Conservation (phyloP, 352 stramenopile species). For the Phytopythium helicoides region DNA sequence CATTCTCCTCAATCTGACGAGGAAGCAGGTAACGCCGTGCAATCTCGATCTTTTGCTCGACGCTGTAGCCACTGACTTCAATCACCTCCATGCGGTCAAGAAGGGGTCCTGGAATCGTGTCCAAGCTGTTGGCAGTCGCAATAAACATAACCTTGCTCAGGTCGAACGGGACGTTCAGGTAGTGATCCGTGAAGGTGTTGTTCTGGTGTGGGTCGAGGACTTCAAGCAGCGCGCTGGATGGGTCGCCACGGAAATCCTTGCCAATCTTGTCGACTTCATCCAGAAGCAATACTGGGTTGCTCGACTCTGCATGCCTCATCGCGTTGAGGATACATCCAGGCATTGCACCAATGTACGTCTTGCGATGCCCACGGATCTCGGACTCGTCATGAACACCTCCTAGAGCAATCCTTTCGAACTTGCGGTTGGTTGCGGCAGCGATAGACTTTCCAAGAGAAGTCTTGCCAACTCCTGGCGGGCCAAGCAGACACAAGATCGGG, state of each 20-base stretch:
- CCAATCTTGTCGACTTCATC: constrained; percentile 89
- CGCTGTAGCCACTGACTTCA: constrained; percentile 75
- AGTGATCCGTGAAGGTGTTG: constrained; percentile 85
- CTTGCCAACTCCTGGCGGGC: constrained; percentile 82
- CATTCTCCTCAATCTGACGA: constrained; percentile 75
- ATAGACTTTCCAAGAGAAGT: constrained; percentile 84
- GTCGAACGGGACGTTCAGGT: constrained; percentile 86
- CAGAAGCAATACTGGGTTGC: constrained; percentile 77
- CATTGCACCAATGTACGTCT: constrained; percentile 89
- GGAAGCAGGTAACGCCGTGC: constrained; percentile 73
- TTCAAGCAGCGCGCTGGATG: constrained; percentile 72
- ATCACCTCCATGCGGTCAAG: constrained; percentile 87
- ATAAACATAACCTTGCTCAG: constrained; percentile 84
- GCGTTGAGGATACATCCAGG: constrained; percentile 81
- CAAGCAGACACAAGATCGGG: constrained; percentile 87
- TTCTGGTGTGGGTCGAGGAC: constrained; percentile 88
- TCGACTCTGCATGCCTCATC: constrained; percentile 66
- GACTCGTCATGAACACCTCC: constrained; percentile 82
- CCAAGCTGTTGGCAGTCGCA: constrained; percentile 81
- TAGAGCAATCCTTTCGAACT: constrained; percentile 75
- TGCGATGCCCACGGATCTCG: constrained; percentile 82
- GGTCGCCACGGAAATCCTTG: constrained; percentile 68
- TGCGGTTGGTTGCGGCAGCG: constrained; percentile 64
- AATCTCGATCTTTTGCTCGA: constrained; percentile 85
- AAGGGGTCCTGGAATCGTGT: constrained; percentile 73